These are phyloP conservation scores for Coemansia reversa DNA, from an alignment of 192 early-diverging fungal species.

Conservation along the genomic window DNA sequence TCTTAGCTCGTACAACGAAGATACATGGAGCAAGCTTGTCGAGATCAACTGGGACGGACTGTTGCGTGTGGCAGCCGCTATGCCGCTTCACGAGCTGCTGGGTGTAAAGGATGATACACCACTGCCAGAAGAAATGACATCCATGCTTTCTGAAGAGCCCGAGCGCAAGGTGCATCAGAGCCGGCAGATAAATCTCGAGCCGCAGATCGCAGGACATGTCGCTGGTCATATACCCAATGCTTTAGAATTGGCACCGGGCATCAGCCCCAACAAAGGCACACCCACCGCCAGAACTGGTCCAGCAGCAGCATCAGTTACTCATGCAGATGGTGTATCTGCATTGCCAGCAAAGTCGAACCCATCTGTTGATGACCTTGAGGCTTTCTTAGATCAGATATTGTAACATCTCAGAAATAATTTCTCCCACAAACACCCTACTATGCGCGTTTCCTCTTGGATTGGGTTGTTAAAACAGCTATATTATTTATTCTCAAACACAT, in stretches of 20 bases:
- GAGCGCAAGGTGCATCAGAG: not conserved
- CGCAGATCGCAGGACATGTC: not conserved
- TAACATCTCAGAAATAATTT: constrained; percentile 2
- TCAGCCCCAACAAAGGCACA: not conserved
- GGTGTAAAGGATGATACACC: constrained; percentile 5
- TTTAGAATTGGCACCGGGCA: constrained; percentile 19
- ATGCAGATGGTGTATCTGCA: not conserved
- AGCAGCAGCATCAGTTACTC: not conserved
- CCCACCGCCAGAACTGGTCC: not conserved
- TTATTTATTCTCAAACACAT: no score
- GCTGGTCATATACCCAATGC: not conserved
- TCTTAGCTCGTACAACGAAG: constrained; percentile 11
- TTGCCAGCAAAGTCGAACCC: not conserved
- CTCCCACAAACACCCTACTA: not conserved
- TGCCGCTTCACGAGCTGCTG: constrained; percentile 19
- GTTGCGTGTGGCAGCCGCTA: not conserved
- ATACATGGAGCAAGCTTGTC: constrained; percentile 17
- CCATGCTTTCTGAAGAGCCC: not conserved
- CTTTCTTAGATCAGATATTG: constrained; percentile 40
- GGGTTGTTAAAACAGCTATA: no score
- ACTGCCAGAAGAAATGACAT: constrained; percentile 1
- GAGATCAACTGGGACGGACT: constrained; percentile 23
- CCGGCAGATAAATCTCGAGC: not conserved
- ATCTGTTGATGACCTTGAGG: constrained; percentile 40
- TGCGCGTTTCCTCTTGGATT: not conserved